Base-by-base conservation (phyloP, 331 rosid genomes). In the Pyracantha coccinea region DNA sequence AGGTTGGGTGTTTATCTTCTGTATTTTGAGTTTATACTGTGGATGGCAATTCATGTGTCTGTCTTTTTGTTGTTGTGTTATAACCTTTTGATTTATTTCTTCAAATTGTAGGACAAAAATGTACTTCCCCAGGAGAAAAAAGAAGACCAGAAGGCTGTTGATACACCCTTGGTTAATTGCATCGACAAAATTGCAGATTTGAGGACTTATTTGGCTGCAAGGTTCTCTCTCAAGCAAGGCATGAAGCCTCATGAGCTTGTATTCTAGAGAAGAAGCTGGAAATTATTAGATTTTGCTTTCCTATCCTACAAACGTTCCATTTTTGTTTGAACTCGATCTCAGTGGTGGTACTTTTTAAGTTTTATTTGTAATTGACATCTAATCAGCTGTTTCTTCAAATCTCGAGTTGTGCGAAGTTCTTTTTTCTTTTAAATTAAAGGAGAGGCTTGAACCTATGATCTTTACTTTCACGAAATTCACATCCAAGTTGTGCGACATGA, bases 241-340 rank as follows among this genome's bases (percentile, higher is more conserved):
- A 79, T 89, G 88, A 91, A 91, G 81, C 97, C 94, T 0, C 94
- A 91, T 16, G 94, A 91, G 74, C 86, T 91, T 54, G 82, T 86
- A 31, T 91, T 91, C 73, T 91, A 85, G 76, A 76, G 32, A 58
- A 38, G 50, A 57, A 58, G 7, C 17, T 8, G 67, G 2, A 10
- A 55, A 71, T 33, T 35, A 2, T 9, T 58, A 55, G 68, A 45
- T 33, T 35, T 57, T 58, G 68, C 76, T 16, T 44, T 71, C 59
- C 68, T 33, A 71, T 61, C 45, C 31, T 62, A 33, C 53, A 47
- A 16, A 41, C 47, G 32, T 57, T 73, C 45, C 33, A 28, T 17
- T 55, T 75, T 73, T 78, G 79, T 47, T 47, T 74, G 75, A 75
- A 74, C 50, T 65, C 77, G 29, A 63, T 75, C 75, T 21, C 41